Evolutionary conservation across 805 yeast genomes (phyloP).

Genomic region (Ogataea haglerorum): DNA sequence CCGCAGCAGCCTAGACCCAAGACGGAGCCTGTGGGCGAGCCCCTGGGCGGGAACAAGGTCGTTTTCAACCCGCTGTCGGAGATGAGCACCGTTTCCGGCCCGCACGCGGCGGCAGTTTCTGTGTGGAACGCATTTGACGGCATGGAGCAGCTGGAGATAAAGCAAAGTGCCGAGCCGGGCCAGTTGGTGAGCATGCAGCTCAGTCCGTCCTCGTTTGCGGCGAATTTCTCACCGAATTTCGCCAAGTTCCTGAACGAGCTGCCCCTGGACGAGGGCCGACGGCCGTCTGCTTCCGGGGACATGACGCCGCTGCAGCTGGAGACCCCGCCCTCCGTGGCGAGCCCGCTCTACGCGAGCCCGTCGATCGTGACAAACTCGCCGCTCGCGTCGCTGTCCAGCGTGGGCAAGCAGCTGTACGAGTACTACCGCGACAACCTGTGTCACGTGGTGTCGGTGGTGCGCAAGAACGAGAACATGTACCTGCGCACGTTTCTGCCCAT

Average conservation of each 20-base stretch:
- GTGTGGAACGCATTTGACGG: conserved; percentile 2
- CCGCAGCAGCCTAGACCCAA: conserved; percentile 12
- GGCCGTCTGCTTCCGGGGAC: not conserved
- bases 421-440: conserved; percentile 47
- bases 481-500: conserved; percentile 52
- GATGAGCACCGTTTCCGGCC: conserved; percentile 10
- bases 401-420: conserved; percentile 41
- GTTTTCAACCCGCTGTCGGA: conserved; percentile 31
- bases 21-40: conserved; percentile 3
- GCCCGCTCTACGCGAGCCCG: conserved; percentile 28
- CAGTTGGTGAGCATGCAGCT: not conserved
- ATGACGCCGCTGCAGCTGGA: conserved; percentile 1
- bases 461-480: conserved; percentile 47
- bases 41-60: conserved; percentile 5
- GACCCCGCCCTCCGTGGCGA: not conserved
- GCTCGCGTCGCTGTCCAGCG: conserved; percentile 29
- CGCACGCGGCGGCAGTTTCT: not conserved
- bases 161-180: not conserved
- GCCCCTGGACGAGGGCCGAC: not conserved
- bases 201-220: conserved; percentile 9
- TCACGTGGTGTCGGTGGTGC: conserved; percentile 44
- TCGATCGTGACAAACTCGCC: conserved; percentile 28
- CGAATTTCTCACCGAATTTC: conserved; percentile 26
- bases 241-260: conserved; percentile 22
- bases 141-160: not conserved